These are phyloP conservation scores for Ophiostoma populinum DNA, from an alignment of 2,329 filamentous ascomycete genomes.

Conservation along the genomic window DNA sequence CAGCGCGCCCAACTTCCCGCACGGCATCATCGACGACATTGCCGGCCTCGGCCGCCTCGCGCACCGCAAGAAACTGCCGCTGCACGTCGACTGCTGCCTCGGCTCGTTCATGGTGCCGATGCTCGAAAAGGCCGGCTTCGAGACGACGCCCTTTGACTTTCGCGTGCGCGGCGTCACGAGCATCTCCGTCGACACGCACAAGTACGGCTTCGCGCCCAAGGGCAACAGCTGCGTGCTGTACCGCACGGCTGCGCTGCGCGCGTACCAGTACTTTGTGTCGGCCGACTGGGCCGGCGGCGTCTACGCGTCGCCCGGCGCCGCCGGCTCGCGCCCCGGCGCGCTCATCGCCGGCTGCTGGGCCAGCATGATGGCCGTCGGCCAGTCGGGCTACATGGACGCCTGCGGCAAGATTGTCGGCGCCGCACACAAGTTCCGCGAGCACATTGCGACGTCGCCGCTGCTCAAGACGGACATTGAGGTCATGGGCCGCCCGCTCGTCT, in stretches of 20 bases:
- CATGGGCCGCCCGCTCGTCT: slow-evolving; percentile 72
- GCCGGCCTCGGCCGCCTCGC: slow-evolving; percentile 69
- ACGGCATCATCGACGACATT: slow-evolving; percentile 96
- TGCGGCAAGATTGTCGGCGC: slow-evolving; percentile 79
- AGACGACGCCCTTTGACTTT: slow-evolving; percentile 81
- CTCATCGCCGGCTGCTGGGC: slow-evolving; percentile 95
- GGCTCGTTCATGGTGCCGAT: slow-evolving; percentile 90
- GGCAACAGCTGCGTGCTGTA: slow-evolving; percentile 91
- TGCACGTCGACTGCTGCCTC: slow-evolving; percentile 95
- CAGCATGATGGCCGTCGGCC: slow-evolving; percentile 73
- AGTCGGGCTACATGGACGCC: slow-evolving; percentile 71
- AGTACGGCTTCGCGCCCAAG: slow-evolving; percentile 97
- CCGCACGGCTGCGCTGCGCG: slow-evolving; percentile 58
- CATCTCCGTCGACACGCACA: slow-evolving; percentile 95
- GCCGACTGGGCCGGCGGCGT: slow-evolving; percentile 93
- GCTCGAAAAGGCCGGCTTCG: slow-evolving; percentile 85
- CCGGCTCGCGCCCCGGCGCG: slow-evolving; percentile 80
- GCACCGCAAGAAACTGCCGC: slow-evolving; percentile 57
- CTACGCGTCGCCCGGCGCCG: slow-evolving; percentile 83
- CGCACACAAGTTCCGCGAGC: slow-evolving; percentile 63
- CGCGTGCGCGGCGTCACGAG: slow-evolving; percentile 82
- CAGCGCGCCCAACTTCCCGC: slow-evolving; percentile 92
- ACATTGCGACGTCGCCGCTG: slow-evolving; percentile 50
- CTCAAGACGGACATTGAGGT: slow-evolving; percentile 60
- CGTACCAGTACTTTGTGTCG: slow-evolving; percentile 91